Base-by-base conservation (phyloP, 257 asterid genomes). In the Catharanthus roseus region DNA sequence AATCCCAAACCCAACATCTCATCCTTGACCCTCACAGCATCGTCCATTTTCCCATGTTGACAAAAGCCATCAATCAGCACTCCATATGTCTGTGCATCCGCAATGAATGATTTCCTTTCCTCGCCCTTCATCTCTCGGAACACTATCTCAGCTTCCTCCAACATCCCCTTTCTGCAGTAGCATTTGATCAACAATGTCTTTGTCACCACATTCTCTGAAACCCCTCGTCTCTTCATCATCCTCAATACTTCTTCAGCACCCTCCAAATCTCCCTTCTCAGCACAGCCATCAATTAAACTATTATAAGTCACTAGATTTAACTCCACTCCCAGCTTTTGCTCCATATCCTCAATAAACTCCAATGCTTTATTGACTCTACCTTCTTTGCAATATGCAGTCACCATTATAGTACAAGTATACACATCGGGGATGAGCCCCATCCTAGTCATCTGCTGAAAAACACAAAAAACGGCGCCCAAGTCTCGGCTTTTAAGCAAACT, bases 51-150 rank as follows among this genome's bases (percentile, higher is more conserved):
- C n/a, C 97, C 99, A 36, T 72, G 81, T 41, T 79, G 87, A 78
- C 96, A 89, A 79, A 82, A 88, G 75, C 95, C 99, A 75, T 88
- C 88, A 73, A 95, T 68, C 41, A 93, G 80, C 61, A 86, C 95
- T 7, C 96, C 95, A 76, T 82, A 89, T 26, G 79, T 88, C 80
- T 81, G 86, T 36, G 76, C 90, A 83, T 95, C 99, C 84, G 85
- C 80, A 72, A 78, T 74, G 68, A 82, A 75, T 1, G 28, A 34
- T 28, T 70, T 79, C 10, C 74, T 80, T 60, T 61, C 66, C 76
- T 74, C 85, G 29, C 69, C 87, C 77, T 82, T 88, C 91, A 95
- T 81, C 74, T 36, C 81, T 77, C 60, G 76, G 73, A 86, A 81
- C 67, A 87, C 80, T 29, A 72, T 72, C 67, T 88, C 87, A 5